Base-by-base conservation (phyloP, 306 rosid species). In the Carpinus viminea region DNA sequence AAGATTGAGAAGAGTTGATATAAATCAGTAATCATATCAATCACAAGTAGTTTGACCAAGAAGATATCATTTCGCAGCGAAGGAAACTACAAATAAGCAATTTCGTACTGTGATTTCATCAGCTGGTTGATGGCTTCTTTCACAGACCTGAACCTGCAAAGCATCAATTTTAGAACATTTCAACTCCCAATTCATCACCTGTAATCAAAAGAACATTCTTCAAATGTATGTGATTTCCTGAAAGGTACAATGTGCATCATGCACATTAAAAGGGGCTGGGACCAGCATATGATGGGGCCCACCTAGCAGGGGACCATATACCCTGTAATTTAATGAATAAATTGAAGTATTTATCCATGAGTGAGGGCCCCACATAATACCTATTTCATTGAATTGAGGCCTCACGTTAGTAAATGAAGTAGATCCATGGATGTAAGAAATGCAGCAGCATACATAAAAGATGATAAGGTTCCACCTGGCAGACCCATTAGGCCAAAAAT, bases 81-180 rank as follows among this genome's bases (percentile, higher is more conserved):
- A 78, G 26, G 18, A 68, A 78, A 70, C 60, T 51, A 65, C 21
- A 78, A 64, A 82, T 20, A 64, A 71, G 59, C 51, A 31, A 81
- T 70, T 80, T 79, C 60, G 59, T 93, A 96, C 99, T 78, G 89
- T 90, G 85, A 96, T 75, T 72, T 93, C 98, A 82, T 96, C 99
- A 52, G 88, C 93, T 79, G 99, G 96, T 83, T 96, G 98, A 83
- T 96, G 93, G 66, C 90, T 96, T 88, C 99, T 93, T 87, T 96
- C 99, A 88, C 91, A 90, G 65, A 93, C 92, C 90, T 91, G 99
- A 85, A 93, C 90, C 99, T 91, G 89, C 78, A 76, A 83, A 77
- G 69, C 26, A 61, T 34, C 16, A 83, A 60, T 76, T 76, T 24
- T 34, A 64, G 69, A 76, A 18, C 17, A 54, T 13, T 53, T 70